phyloP scores from a whole-genome alignment of 352 stramenopile genomes.

The Elongisporangium prolatum region DNA sequence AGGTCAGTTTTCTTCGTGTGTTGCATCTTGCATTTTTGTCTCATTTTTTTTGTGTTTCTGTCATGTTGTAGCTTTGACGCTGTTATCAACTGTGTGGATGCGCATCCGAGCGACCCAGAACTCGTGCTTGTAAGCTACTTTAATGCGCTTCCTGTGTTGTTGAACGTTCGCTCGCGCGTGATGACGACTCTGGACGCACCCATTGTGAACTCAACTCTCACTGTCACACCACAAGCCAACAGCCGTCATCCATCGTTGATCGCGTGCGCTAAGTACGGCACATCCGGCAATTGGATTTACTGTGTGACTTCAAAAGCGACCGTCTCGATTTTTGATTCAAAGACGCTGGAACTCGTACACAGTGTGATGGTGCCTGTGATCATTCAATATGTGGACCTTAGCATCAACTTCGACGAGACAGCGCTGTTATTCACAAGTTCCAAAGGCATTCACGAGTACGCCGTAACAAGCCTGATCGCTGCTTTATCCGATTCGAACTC shows the following conservation, averaged over 20 bases:
- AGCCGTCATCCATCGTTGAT: conserved; percentile 51
- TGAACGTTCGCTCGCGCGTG: conserved; percentile 39
- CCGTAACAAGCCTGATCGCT: conserved; percentile 4
- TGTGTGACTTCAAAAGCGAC: conserved; percentile 65
- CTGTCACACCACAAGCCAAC: conserved; percentile 41
- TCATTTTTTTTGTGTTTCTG: background rate
- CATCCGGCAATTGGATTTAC: conserved; percentile 55
- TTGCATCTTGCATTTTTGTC: background rate
- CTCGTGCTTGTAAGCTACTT: conserved; percentile 54
- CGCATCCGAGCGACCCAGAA: conserved; percentile 48
- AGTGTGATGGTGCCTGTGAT: conserved; percentile 41
- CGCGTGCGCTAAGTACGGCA: conserved; percentile 45
- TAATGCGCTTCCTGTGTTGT: conserved; percentile 45
- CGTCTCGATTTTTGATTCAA: conserved; percentile 49
- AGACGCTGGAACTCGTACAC: conserved; percentile 41
- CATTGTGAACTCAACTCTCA: conserved; percentile 45
- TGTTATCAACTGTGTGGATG: conserved; percentile 46
- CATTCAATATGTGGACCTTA: conserved; percentile 68
- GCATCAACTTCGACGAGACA: conserved; percentile 43
- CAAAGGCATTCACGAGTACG: conserved; percentile 75
- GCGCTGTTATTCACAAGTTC: conserved; percentile 58
- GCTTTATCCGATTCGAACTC: background rate
- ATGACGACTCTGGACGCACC: conserved; percentile 26
- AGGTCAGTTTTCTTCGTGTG: conserved; percentile 1
- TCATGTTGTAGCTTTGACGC: conserved; percentile 30